Evolutionary conservation across 371 early-diverging fungal genomes (phyloP), one percentile per base, ranked within the genome.

Genomic region (Entomophthora muscae): DNA sequence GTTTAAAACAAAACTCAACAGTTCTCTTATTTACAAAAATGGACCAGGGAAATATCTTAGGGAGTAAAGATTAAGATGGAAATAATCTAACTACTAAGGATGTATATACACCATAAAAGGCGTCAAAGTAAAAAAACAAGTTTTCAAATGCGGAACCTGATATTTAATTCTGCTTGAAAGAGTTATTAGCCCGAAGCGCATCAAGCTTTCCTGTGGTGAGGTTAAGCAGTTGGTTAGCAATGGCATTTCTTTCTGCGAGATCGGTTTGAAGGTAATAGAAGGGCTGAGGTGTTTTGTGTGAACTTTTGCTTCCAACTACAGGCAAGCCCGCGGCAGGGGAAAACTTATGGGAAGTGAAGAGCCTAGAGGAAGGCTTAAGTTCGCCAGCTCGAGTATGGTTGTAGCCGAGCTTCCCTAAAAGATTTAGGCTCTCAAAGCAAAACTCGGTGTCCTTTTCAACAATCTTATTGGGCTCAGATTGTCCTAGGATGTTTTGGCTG

Each of bases 61-160:
- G n/a, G n/a, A n/a, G n/a, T n/a, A n/a, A n/a, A n/a, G n/a, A n/a
- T n/a, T n/a, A n/a, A n/a, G n/a, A n/a, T n/a, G n/a, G n/a, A n/a
- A n/a, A n/a, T n/a, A n/a, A n/a, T n/a, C n/a, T n/a, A n/a, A n/a
- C n/a, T n/a, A n/a, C n/a, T n/a, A n/a, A n/a, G n/a, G n/a, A n/a
- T n/a, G n/a, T n/a, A n/a, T n/a, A n/a, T n/a, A n/a, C n/a, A n/a
- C n/a, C n/a, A n/a, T n/a, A n/a, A n/a, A n/a, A n/a, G n/a, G n/a
- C n/a, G n/a, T n/a, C n/a, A n/a, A n/a, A n/a, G n/a, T n/a, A n/a
- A n/a, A n/a, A n/a, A n/a, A n/a, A n/a, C n/a, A n/a, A n/a, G n/a
- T n/a, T n/a, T 10, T 70, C 79, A 17, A 51, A 51, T 51, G n/a
- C 12, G n/a, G 12, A 51, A 51, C n/a, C n/a, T 27, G n/a, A 22